Percentiles rank a stretch among this genome's conserved stretches.
phyloP scores from a whole-genome alignment of 1,139 yeast genomes.

The Blastobotrys raffinosifermentans region DNA sequence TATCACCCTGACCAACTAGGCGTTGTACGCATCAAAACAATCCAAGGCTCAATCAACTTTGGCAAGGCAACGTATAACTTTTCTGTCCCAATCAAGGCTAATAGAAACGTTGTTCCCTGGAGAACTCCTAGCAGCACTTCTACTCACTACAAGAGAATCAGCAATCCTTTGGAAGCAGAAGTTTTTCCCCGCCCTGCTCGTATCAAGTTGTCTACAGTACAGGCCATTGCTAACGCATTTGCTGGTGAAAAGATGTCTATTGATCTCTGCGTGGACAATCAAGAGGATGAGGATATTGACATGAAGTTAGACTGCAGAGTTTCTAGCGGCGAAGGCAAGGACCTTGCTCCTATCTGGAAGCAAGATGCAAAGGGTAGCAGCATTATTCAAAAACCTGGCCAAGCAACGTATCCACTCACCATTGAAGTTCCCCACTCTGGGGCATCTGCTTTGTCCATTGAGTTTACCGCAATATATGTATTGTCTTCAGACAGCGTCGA shows the following conservation, averaged over 20 bases:
- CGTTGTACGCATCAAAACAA: too few species aligned
- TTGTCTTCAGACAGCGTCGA: conserved; percentile 20
- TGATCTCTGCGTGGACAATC: conserved; percentile 21
- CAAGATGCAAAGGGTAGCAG: background rate
- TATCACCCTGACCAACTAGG: conserved; percentile 24
- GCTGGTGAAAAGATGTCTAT: conserved; percentile 27
- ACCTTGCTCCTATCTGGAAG: conserved; percentile 9
- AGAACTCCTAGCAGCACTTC: too few species aligned
- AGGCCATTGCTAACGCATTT: conserved; percentile 20
- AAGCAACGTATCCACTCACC: conserved; percentile 11
- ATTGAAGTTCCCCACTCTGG: conserved; percentile 20
- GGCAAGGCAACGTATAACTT: too few species aligned
- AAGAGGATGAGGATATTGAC: conserved; percentile 25
- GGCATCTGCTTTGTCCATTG: conserved; percentile 21
- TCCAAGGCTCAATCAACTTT: too few species aligned
- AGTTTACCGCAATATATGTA: conserved; percentile 25
- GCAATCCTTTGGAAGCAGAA: conserved; percentile 8
- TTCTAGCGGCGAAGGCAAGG: conserved; percentile 16
- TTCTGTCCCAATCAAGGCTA: too few species aligned
- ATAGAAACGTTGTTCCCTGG: too few species aligned
- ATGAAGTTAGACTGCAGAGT: conserved; percentile 22
- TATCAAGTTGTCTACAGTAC: conserved; percentile 18
- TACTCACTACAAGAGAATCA: background rate
- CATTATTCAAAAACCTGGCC: conserved; percentile 2
- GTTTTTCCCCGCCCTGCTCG: conserved; percentile 29